Evolutionary conservation across 176 grass and related monocot genomes (phyloP), one percentile per base, ranked within the genome.

Genomic region (Oryza officinalis): DNA sequence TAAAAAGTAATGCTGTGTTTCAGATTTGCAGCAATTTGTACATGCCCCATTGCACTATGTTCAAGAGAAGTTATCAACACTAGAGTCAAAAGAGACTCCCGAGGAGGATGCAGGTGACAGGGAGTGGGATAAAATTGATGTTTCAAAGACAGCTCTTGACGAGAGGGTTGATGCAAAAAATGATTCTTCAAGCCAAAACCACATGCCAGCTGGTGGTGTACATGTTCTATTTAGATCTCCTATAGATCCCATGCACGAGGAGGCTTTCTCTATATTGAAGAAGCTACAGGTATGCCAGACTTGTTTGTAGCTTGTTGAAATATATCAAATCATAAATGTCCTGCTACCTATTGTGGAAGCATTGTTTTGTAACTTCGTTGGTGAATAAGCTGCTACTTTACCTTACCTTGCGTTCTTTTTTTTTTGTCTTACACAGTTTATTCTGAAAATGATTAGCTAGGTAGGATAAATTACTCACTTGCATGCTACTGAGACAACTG

Each of bases 261-360:
- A 95, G 81, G 89, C 96, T 90, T 52, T 96, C 25, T 90, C 83
- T 85, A 77, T 96, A 85, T 86, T 99, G 83, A 99, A 92, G 87
- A 99, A 89, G 37, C 80, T 99, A 83, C 88, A 94, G 91, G 96
- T 94, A 80, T 64, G 74, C 15, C 4, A 75, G 61, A 54, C 49
- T 52, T 28, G 25, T 22, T 35, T 80, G 32, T 47, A 37, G 23
- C 25, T 63, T 75, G 1, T 35, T 83, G n/a, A 75, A 63, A 50
- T 47, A 22, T 61, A 46, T 28, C n/a, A 3, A 68, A 60, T 66
- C 22, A 17, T 12, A 17, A 60, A 33, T 67, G 8, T 0, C 40
- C 8, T 67, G 18, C 38, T 81, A 45, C 9, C 6, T 57, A 76
- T 64, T 46, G 17, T 31, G 27, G 23, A 64, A 27, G 14, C 23